Evolutionary conservation across 352 stramenopile species (phyloP).

Genomic region (Phytophthora chlamydospora): DNA sequence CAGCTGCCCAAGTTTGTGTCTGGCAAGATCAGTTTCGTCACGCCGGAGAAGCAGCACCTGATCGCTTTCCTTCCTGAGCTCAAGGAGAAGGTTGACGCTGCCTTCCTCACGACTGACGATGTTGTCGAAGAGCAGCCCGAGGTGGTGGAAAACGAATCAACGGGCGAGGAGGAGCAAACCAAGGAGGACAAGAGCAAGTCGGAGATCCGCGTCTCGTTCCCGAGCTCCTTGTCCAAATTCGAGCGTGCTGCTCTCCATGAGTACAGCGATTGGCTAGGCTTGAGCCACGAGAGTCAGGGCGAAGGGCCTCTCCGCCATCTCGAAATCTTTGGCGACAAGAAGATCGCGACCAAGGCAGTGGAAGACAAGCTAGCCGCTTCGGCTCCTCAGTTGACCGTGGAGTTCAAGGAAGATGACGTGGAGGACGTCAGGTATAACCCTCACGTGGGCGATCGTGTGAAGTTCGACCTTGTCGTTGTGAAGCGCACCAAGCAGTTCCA

Average conservation of each 20-base stretch:
- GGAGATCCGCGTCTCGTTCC: slow-evolving; percentile 51
- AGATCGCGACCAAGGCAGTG: slow-evolving; percentile 28
- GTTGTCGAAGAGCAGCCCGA: slow-evolving; percentile 16
- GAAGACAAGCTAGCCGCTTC: slow-evolving; percentile 27
- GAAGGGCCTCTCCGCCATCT: slow-evolving; percentile 49
- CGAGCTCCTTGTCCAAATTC: slow-evolving; percentile 58
- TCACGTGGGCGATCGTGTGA: slow-evolving; percentile 63
- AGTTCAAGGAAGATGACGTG: slow-evolving; percentile 70
- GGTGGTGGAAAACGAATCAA: slow-evolving; percentile 15
- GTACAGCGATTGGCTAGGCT: slow-evolving; percentile 67
- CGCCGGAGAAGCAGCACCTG: slow-evolving; percentile 48
- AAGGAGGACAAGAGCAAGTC: slow-evolving; percentile 13
- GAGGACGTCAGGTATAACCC: slow-evolving; percentile 73
- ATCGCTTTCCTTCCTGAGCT: slow-evolving; percentile 68
- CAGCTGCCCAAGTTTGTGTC: slow-evolving; percentile 37
- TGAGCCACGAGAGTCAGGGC: slow-evolving; percentile 58
- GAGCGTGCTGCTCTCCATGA: slow-evolving; percentile 67
- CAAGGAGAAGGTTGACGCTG: slow-evolving; percentile 62
- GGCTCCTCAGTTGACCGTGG: slow-evolving; percentile 43
- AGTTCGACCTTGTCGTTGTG: slow-evolving; percentile 57
- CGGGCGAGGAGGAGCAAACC: slow-evolving; percentile 13
- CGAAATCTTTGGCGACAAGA: slow-evolving; percentile 39
- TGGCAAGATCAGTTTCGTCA: slow-evolving; percentile 51
- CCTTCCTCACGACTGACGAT: slow-evolving; percentile 39
- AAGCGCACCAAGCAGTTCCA: slow-evolving; percentile 76